phyloP scores from a whole-genome alignment of 768 basidiomycete genomes.

The Mycena kentingensis region DNA sequence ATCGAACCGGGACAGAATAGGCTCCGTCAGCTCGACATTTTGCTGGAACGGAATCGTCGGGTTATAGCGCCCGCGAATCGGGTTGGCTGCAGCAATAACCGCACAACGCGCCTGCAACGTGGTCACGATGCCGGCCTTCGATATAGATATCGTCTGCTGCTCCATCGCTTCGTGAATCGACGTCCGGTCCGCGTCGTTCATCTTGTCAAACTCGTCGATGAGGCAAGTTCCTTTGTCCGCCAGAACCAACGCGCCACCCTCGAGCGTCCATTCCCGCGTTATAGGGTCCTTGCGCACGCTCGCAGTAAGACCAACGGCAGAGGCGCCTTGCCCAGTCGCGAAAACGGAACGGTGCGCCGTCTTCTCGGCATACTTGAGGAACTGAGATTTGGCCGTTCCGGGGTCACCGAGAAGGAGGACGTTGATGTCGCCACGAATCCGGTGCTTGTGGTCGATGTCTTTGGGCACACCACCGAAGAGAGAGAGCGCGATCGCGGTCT shows the following conservation, averaged over 20 bases:
- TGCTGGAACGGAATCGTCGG: slow-evolving; percentile 98
- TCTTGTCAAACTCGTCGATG: slow-evolving; percentile 99
- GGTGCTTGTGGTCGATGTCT: slow-evolving; percentile 94
- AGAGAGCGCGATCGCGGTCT: slow-evolving; percentile 93
- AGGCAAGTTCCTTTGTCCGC: slow-evolving; percentile 98
- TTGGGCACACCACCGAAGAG: slow-evolving; percentile 94
- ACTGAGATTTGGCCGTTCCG: slow-evolving; percentile 98
- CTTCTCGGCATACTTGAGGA: slow-evolving; percentile 98
- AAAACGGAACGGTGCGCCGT: slow-evolving; percentile 97
- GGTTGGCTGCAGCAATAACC: slow-evolving; percentile 97
- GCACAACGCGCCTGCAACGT: slow-evolving; percentile 96
- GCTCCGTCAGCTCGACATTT: slow-evolving; percentile 98
- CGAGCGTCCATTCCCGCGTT: slow-evolving; percentile 97
- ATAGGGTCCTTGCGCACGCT: slow-evolving; percentile 98
- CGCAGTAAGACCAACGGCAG: slow-evolving; percentile 96
- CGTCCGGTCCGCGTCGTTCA: slow-evolving; percentile 98
- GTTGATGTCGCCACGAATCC: slow-evolving; percentile 98
- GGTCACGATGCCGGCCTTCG: slow-evolving; percentile 99
- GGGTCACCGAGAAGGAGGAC: slow-evolving; percentile 95
- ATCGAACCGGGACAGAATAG: slow-evolving; percentile 97
- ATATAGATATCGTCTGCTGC: slow-evolving; percentile 98
- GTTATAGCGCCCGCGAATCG: slow-evolving; percentile 95
- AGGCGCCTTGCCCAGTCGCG: slow-evolving; percentile 97
- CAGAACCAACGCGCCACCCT: slow-evolving; percentile 96
- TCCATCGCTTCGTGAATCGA: slow-evolving; percentile 99